Evolutionary conservation across 106 monocot species (phyloP), one percentile per base, ranked within the genome.

Genomic region (Acorus gramineus): DNA sequence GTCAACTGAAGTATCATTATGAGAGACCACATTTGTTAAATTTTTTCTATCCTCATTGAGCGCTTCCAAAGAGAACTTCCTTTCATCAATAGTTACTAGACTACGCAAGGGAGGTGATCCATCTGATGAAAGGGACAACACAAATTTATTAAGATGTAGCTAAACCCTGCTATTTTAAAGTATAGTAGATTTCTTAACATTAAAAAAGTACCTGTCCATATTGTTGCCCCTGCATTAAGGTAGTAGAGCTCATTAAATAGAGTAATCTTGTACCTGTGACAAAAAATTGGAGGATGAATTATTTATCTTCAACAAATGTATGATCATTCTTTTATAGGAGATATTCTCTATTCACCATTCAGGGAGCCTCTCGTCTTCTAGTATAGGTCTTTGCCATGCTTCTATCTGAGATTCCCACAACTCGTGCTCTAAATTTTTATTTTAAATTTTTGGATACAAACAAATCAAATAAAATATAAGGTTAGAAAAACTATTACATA

Each of bases 201-300:
- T 6, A 50, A 63, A 49, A 44, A 46, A 56, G 42, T 66, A 98
- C 96, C 96, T 74, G 92, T 98, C 96, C 96, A 98, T 59, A 98
- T 86, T 46, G 87, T 84, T 70, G 88, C 91, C 56, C 96, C 96
- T 63, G 96, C 87, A 88, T 92, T 98, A 63, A 98, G 91, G 78
- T 85, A 98, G 57, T 98, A 92, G 12, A 98, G 85, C 69, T 98
- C 92, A 76, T 98, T 98, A 71, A 98, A 98, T 60, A 98, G 85
- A 71, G 88, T 98, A 42, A 81, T 69, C 43, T 76, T 87, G 47
- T 92, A 98, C 96, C 96, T 98, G 77, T 53, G 66, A 69, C 50
- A 12, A 55, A 28, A 28, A 28, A 28, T 28, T 28, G 28, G 28
- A 28, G 28, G 28, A 28, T 1, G 28, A 28, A 28, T 28, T 28